A percentile compares a stretch with the other conserved stretches of the same genome.
Evolutionary conservation across 2,329 filamentous ascomycete species (phyloP).

Genomic region (Aspergillus ibericus): DNA sequence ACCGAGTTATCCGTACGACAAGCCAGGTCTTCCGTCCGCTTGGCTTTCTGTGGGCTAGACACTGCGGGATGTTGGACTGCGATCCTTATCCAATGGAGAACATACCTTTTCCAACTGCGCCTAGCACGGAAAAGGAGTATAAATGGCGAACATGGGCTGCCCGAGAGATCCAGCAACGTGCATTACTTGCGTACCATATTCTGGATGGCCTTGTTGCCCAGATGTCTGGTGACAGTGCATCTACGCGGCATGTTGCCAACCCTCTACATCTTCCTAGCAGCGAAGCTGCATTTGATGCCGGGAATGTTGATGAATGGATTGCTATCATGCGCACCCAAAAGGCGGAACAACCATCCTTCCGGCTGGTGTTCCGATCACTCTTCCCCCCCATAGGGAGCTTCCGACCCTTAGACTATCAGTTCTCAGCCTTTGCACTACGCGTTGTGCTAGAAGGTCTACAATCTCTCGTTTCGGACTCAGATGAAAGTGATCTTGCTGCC

Average conservation of each 20-base stretch:
- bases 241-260: constrained; percentile 46
- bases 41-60: constrained; percentile 48
- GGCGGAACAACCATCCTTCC: constrained; percentile 39
- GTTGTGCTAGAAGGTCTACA: constrained; percentile 48
- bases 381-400: constrained; percentile 37
- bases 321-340: constrained; percentile 34
- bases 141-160: constrained; percentile 47
- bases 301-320: constrained; percentile 44
- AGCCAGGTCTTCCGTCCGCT: constrained; percentile 48
- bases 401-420: constrained; percentile 30
- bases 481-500: constrained; percentile 37
- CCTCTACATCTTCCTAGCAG: constrained; percentile 42
- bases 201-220: constrained; percentile 48
- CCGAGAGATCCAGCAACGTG: constrained; percentile 47
- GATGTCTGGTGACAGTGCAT: constrained; percentile 45
- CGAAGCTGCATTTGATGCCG: constrained; percentile 44
- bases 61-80: constrained; percentile 46
- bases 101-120: constrained; percentile 35
- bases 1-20: constrained; percentile 44
- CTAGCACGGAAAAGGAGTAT: constrained; percentile 38
- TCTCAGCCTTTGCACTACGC: constrained; percentile 44
- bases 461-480: constrained; percentile 44
- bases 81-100: constrained; percentile 33
- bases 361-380: constrained; percentile 41
- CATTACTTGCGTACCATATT: constrained; percentile 47